phyloP scores from a whole-genome alignment of 306 rosid genomes.

The Begonia peltatifolia region DNA sequence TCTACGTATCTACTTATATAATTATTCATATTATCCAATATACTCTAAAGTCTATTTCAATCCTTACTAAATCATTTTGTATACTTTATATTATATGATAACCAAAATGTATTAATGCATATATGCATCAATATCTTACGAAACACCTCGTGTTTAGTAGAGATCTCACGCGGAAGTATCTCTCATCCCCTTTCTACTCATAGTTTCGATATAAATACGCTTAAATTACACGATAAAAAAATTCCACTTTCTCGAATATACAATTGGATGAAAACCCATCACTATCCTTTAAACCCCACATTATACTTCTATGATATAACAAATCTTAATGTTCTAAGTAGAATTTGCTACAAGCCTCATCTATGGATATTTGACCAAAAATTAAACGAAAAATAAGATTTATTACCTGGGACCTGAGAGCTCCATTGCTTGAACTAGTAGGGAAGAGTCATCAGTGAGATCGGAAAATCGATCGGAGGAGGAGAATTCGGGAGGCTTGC shows the following conservation, averaged over 20 bases:
- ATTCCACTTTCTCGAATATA: conserved; percentile 13
- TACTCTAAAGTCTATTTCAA: too few species aligned
- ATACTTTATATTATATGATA: too few species aligned
- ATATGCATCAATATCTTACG: too few species aligned
- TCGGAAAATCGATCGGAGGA: conserved; percentile 73
- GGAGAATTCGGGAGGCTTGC: conserved; percentile 51
- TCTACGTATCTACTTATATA: too few species aligned
- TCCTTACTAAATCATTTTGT: too few species aligned
- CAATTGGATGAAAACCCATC: conserved; percentile 34
- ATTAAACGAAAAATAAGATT: neutral
- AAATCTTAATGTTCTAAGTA: conserved; percentile 14
- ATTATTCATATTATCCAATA: too few species aligned
- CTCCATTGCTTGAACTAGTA: conserved; percentile 94
- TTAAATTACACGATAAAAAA: neutral
- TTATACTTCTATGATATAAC: conserved; percentile 31
- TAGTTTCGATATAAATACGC: too few species aligned
- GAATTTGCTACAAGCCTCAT: conserved; percentile 15
- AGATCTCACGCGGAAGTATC: too few species aligned
- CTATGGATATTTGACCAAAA: conserved; percentile 11
- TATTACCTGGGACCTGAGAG: conserved; percentile 88
- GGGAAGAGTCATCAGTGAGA: conserved; percentile 80
- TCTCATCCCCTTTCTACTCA: too few species aligned
- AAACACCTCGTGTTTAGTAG: too few species aligned
- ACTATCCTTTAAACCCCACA: conserved; percentile 15
- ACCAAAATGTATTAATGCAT: too few species aligned